Base-by-base conservation (phyloP, 257 asterid genomes). In the Perilla frutescens region DNA sequence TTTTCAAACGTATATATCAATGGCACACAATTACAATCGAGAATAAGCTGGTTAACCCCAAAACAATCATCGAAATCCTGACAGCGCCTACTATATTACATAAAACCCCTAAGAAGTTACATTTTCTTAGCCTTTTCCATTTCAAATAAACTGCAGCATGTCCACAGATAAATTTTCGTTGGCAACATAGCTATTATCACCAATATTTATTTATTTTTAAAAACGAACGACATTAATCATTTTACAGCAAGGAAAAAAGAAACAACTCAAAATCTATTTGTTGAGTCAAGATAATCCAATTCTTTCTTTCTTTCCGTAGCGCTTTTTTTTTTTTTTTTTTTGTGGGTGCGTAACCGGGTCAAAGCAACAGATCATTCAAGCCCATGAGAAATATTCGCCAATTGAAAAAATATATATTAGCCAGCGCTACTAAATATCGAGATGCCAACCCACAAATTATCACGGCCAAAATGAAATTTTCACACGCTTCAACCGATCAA, bases 301-400 rank as follows among this genome's bases (percentile, higher is more conserved):
- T 36, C 4, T 37, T 37, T 39, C 9, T 12, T 59, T 3, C 20
- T 2, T 36, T 3, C 4, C 5, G 6, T 34, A 1, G 5, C 4
- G 5, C 5, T 5, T 4, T 7, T 54, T 20, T 2, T 3, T 8
- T 8, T 9, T 1, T 8, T 20, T 64, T 12, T 29, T 26, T 59
- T 0, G 61, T 34, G 37, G 0, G 61, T 34, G 37, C 37, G 45
- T 34, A 6, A 75, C 34, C 5, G 44, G 55, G 15, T n/a, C 48
- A 31, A 66, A 68, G 59, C 49, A 56, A 70, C 77, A 71, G 60
- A 71, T 20, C 70, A 43, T 10, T 60, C 65, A 60, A 51, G n/a
- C 51, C 11, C 74, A 40, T 6, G 14, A 13, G 43, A 49, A 40
- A 77, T 15, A 6, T 9, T 59, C 15, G 32, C 6, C 26, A 59